phyloP scores from a whole-genome alignment of 1,284 basidiomycete genomes.

The Austroboletus niveus region DNA sequence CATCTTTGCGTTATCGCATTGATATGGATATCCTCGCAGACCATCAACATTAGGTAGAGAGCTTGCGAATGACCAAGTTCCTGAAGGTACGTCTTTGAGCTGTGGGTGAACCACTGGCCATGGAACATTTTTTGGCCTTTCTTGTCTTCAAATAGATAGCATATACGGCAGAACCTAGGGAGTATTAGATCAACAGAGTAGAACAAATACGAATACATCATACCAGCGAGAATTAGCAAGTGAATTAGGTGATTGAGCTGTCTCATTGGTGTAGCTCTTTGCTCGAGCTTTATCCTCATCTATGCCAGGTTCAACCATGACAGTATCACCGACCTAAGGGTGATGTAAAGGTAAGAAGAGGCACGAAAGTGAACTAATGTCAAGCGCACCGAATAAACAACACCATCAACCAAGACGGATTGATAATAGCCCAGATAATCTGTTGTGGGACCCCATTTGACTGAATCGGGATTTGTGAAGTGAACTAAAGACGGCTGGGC shows the following conservation, averaged over 20 bases:
- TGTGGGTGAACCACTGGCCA: slow-evolving; percentile 64
- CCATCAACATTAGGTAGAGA: slow-evolving; percentile 48
- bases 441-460: slow-evolving; percentile 46
- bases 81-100: slow-evolving; percentile 61
- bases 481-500: slow-evolving; percentile 36
- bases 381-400: slow-evolving; percentile 47
- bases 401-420: slow-evolving; percentile 53
- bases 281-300: slow-evolving; percentile 41
- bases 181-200: neutral
- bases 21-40: slow-evolving; percentile 51
- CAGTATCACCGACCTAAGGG: slow-evolving; percentile 53
- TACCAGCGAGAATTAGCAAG: slow-evolving; percentile 59
- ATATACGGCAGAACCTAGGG: slow-evolving; percentile 61
- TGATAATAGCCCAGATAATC: slow-evolving; percentile 37
- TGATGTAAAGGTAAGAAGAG: slow-evolving; percentile 4
- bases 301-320: slow-evolving; percentile 55
- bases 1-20: slow-evolving; percentile 56
- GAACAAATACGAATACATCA: neutral
- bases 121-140: slow-evolving; percentile 50
- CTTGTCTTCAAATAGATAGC: slow-evolving; percentile 52
- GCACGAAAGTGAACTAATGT: neutral
- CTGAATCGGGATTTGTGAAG: slow-evolving; percentile 42
- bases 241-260: slow-evolving; percentile 40
- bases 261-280: slow-evolving; percentile 34
- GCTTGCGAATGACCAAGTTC: slow-evolving; percentile 60